These are phyloP conservation scores for Neoconidiobolus thromboides DNA, from an alignment of 371 early-diverging fungal species.

Conservation along the genomic window DNA sequence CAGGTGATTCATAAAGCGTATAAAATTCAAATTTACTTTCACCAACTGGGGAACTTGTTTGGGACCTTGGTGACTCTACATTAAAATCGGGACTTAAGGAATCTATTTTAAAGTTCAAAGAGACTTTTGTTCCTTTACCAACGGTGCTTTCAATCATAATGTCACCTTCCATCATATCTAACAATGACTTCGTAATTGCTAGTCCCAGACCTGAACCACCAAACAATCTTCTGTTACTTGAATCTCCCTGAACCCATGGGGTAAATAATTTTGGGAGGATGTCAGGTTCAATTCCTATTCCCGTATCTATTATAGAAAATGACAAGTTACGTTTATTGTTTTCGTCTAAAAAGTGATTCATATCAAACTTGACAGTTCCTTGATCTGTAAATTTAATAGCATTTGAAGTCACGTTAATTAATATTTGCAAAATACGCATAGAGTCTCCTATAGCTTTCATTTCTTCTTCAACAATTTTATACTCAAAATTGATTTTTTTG, in stretches of 20 bases:
- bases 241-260: conserved; percentile 39
- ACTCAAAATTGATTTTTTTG: neutral
- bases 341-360: neutral
- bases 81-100: neutral
- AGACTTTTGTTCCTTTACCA: conserved; percentile 18
- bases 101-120: conserved; percentile 11
- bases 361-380: conserved; percentile 10
- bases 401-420: conserved; percentile 33
- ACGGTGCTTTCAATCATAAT: conserved; percentile 14
- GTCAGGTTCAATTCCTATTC: conserved; percentile 33
- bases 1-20: neutral
- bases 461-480: neutral
- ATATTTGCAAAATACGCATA: conserved; percentile 23
- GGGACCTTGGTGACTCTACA: neutral
- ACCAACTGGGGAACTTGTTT: neutral
- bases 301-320: conserved; percentile 25
- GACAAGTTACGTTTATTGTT: neutral
- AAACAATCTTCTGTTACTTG: conserved; percentile 26
- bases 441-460: conserved; percentile 21
- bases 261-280: conserved; percentile 28
- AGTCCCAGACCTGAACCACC: conserved; percentile 32
- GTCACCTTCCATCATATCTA: conserved; percentile 31
- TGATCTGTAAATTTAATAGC: conserved; percentile 44
- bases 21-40: neutral
- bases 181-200: conserved; percentile 25